phyloP scores from a whole-genome alignment of 2,329 filamentous ascomycete genomes.

The Penicillium concentricum region DNA sequence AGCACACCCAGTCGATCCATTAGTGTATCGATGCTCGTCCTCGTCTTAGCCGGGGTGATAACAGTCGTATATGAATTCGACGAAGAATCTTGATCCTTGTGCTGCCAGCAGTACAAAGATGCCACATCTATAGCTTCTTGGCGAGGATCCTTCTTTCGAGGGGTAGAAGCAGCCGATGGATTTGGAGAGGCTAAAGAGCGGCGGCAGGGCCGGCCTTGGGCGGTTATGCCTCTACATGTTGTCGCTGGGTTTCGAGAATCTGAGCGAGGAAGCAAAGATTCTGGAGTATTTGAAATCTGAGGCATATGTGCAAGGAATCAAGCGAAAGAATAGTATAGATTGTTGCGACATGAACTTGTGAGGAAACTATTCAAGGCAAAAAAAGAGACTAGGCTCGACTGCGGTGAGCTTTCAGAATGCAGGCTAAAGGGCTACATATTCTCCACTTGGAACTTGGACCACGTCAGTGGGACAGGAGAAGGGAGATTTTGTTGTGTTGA shows the following conservation, averaged over 20 bases:
- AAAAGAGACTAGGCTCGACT: slow-evolving; percentile 1
- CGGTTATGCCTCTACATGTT: slow-evolving; percentile 86
- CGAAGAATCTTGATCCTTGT: slow-evolving; percentile 74
- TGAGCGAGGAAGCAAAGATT: slow-evolving; percentile 72
- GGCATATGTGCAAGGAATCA: slow-evolving; percentile 51
- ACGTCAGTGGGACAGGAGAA: neutral
- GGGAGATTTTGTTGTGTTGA: neutral
- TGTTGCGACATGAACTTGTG: neutral
- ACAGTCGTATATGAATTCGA: slow-evolving; percentile 15
- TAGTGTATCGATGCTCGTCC: slow-evolving; percentile 83
- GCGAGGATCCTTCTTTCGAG: slow-evolving; percentile 25
- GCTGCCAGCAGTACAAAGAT: slow-evolving; percentile 84
- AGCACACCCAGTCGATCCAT: slow-evolving; percentile 74
- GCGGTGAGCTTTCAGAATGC: slow-evolving; percentile 12
- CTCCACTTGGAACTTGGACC: slow-evolving; percentile 2
- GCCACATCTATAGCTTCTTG: slow-evolving; percentile 28
- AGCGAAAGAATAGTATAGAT: neutral
- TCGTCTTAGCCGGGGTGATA: slow-evolving; percentile 55
- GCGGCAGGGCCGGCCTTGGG: slow-evolving; percentile 78
- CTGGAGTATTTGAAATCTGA: slow-evolving; percentile 71
- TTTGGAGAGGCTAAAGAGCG: slow-evolving; percentile 60
- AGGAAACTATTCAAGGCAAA: neutral
- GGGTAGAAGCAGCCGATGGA: slow-evolving; percentile 25
- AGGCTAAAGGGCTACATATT: neutral
- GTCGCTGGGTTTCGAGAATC: slow-evolving; percentile 81